Evolutionary conservation across 148 eudicot genomes (phyloP).

Genomic region (Rhododendron ferrugineum): DNA sequence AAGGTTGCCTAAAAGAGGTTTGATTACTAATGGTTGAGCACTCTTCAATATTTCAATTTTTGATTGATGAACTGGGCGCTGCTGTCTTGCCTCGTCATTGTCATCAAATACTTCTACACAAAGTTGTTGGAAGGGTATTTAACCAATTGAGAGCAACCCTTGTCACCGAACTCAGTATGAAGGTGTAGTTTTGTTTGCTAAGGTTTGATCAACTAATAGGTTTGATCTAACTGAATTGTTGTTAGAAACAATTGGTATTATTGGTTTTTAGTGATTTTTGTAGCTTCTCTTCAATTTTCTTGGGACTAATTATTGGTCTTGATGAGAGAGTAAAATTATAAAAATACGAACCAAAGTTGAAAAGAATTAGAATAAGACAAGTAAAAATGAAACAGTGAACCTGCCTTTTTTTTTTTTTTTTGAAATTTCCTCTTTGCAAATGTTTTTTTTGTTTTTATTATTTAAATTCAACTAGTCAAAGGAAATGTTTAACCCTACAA

Average conservation of each 20-base stretch:
- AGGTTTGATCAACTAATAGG: neutral
- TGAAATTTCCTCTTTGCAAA: no score
- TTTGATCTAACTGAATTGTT: neutral
- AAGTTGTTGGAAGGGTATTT: neutral
- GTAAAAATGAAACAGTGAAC: neutral
- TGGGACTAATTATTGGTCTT: neutral
- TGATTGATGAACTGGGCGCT: neutral
- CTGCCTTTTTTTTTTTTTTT: no score
- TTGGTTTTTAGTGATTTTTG: neutral
- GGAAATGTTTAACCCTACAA: neutral
- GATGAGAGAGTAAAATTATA: no score
- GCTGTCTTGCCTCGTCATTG: neutral
- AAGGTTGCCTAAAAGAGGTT: neutral
- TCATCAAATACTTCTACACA: neutral
- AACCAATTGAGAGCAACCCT: neutral
- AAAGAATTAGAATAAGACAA: neutral
- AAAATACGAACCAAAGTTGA: neutral
- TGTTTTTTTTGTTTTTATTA: neutral
- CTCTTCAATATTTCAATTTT: neutral
- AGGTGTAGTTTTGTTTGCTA: neutral
- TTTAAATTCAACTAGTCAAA: neutral
- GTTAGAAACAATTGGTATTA: neutral
- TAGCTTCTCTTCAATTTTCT: neutral
- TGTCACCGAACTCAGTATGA: neutral
- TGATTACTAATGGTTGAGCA: neutral